Conservation (phyloP, 75 land plant genomes). For the Cryptomeria japonica region DNA sequence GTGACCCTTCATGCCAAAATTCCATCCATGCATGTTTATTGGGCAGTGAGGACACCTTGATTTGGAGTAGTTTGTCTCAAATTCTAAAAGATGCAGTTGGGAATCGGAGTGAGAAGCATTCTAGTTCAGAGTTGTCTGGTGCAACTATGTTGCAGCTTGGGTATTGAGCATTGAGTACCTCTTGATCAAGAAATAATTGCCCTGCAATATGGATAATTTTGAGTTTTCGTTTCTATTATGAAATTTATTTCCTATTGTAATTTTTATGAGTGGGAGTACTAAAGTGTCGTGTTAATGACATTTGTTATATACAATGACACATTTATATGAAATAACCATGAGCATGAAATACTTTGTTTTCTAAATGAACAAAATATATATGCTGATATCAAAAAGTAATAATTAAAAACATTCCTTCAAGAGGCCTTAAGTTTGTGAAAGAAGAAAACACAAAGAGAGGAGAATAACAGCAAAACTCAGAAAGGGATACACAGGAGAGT, state of each 20-base stretch:
- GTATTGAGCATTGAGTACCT: neutral
- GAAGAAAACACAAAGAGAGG: too few relatives aligned
- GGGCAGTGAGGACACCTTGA: neutral
- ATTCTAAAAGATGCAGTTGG: neutral
- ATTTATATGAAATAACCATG: neutral
- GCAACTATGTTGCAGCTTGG: neutral
- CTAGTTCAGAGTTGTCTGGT: neutral
- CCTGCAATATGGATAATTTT: neutral
- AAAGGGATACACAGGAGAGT: too few relatives aligned
- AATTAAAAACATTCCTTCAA: too few relatives aligned
- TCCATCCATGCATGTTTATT: too few relatives aligned
- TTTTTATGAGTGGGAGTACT: neutral
- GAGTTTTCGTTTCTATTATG: neutral
- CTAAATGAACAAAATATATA: too few relatives aligned
- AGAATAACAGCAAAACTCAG: too few relatives aligned
- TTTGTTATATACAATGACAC: neutral
- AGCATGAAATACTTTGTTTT: neutral
- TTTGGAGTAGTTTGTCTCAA: neutral
- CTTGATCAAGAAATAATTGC: neutral
- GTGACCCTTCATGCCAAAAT: neutral
- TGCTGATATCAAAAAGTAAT: too few relatives aligned
- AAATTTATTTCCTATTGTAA: too few relatives aligned
- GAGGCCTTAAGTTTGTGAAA: too few relatives aligned
- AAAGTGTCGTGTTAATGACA: neutral
- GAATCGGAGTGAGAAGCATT: neutral